Evolutionary conservation across 495 filamentous ascomycete genomes (phyloP), one percentile per base, ranked within the genome.

Genomic region (Thermochaetoides thermophila): DNA sequence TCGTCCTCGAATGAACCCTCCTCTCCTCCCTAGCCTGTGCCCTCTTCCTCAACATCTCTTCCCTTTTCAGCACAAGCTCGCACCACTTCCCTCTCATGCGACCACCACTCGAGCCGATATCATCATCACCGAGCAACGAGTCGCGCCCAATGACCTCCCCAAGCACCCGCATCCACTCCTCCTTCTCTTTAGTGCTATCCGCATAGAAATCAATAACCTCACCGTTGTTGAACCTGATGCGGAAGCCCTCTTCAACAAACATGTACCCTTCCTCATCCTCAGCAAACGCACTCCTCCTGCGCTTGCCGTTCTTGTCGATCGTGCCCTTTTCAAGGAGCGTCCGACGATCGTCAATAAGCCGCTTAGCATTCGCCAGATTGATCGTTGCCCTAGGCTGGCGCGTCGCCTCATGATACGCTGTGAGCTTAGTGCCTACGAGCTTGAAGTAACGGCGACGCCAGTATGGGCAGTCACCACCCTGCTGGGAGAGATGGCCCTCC

Each of bases 181-280:
- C 80, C 55, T 97, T 97, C 44, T 84, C 77, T 30, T 66, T 70
- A 1, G 73, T 63, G 22, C 70, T 83, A 54, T 97, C 89, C 41
- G 89, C 91, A 44, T 97, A 97, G 57, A 97, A 97, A 54, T 97
- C 89, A 41, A 97, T 97, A 25, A 87, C 74, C 58, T 97, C 89
- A 31, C 89, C 89, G 49, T 97, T 97, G 38, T 78, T 85, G 56
- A 97, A 97, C 33, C 86, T 83, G 52, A 97, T 87, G 21, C 89
- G 81, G 73, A 97, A 97, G 9, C 91, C 89, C 52, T 96, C 91
- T 56, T 97, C 89, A 15, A 97, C 89, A 45, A 96, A 96, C 84
- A 95, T 93, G 61, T 96, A 97, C 29, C 91, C 89, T 46, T 97
- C 89, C 55, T 96, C 91, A 46, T 96, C 91, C 55, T 96, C 89